Percentiles rank a stretch among this genome's conserved stretches.
phyloP scores from a whole-genome alignment of 139 green algal genomes.

The Pseudopediastrum boryanum region DNA sequence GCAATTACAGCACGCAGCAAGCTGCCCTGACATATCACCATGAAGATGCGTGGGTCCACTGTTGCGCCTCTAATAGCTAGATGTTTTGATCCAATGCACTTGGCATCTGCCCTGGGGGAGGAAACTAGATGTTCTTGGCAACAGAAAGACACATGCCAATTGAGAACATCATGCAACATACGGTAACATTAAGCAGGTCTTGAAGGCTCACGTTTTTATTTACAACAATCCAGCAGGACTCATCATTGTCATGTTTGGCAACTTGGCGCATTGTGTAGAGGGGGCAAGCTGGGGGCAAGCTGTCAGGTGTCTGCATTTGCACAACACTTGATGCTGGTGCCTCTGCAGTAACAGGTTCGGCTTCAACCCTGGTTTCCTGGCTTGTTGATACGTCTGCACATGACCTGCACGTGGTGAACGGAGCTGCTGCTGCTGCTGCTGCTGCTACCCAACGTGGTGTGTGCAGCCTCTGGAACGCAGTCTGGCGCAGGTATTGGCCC shows the following conservation, averaged over 20 bases:
- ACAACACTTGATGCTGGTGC: neutral
- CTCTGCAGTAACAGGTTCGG: neutral
- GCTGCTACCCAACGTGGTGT: neutral
- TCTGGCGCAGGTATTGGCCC: neutral
- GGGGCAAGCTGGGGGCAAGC: neutral
- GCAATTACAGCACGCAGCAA: no score
- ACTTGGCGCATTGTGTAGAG: conserved; percentile 76
- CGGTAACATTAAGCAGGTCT: neutral
- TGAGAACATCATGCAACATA: no score
- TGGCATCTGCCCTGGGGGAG: no score
- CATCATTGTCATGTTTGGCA: conserved; percentile 69
- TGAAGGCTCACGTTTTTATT: conserved; percentile 72
- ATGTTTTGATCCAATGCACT: no score
- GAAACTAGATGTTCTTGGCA: no score
- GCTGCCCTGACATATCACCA: no score
- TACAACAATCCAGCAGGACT: conserved; percentile 93
- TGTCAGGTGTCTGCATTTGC: neutral
- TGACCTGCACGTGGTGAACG: neutral
- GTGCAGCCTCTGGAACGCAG: neutral
- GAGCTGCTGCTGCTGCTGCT: conserved; percentile 24
- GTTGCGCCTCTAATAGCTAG: no score
- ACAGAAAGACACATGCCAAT: no score
- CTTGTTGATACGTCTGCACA: neutral
- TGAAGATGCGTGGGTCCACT: no score
- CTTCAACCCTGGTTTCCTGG: no score